Conservation (phyloP, 2,329 filamentous ascomycete genomes). For the Sphaceloma murrayae region DNA sequence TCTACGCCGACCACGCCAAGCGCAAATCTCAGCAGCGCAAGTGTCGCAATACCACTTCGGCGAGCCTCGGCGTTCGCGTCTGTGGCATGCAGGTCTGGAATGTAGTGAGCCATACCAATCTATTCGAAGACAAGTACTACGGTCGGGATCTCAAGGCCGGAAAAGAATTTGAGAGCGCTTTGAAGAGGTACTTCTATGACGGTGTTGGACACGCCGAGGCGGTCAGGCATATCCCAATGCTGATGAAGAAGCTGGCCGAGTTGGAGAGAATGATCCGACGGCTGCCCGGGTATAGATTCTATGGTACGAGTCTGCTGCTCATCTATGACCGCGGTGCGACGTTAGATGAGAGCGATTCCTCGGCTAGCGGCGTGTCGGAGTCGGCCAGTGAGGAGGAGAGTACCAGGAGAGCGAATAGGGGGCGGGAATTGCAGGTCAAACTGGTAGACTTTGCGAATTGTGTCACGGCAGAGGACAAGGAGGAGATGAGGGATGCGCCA, state of each 20-base stretch:
- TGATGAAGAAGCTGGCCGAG: conserved; percentile 72
- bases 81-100: conserved; percentile 98
- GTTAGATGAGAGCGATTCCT: conserved; percentile 33
- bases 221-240: conserved; percentile 73
- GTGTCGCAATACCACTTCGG: conserved; percentile 84
- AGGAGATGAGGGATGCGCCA: conserved; percentile 43
- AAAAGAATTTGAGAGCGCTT: conserved; percentile 74
- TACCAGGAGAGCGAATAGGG: too few species aligned
- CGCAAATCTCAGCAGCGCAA: conserved; percentile 87
- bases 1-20: conserved; percentile 87
- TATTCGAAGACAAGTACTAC: conserved; percentile 98
- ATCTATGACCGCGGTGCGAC: conserved; percentile 78
- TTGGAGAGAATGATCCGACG: conserved; percentile 74
- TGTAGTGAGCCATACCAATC: conserved; percentile 66
- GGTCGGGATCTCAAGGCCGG: conserved; percentile 82
- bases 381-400: neutral
- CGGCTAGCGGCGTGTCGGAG: neutral
- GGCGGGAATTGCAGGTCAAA: conserved; percentile 69
- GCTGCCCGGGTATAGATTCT: conserved; percentile 82
- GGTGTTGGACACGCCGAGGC: conserved; percentile 73
- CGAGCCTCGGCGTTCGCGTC: conserved; percentile 80
- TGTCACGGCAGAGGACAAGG: conserved; percentile 70
- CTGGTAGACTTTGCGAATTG: conserved; percentile 99
- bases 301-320: conserved; percentile 88
- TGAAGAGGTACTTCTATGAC: conserved; percentile 85